These are phyloP conservation scores for Bipolaris sorokiniana DNA, from an alignment of 2,329 filamentous ascomycete species.

Conservation along the genomic window DNA sequence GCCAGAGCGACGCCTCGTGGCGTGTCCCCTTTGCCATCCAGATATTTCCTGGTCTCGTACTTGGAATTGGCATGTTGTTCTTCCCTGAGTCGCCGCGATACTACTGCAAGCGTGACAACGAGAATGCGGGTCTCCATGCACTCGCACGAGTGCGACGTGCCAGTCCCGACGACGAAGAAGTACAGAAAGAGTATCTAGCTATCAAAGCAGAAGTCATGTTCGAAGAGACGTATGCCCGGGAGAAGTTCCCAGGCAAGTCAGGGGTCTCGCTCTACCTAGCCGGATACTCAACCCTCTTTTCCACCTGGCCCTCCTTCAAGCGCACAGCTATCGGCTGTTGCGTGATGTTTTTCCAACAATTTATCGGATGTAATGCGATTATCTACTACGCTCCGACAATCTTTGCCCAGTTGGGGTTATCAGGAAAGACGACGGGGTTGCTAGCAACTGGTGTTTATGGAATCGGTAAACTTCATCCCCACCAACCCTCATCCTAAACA, in stretches of 20 bases:
- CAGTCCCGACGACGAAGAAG: slow-evolving; percentile 58
- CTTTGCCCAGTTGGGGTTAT: slow-evolving; percentile 71
- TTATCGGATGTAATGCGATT: slow-evolving; percentile 85
- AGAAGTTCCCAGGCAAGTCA: slow-evolving; percentile 38
- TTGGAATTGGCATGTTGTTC: slow-evolving; percentile 64
- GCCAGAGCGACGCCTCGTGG: slow-evolving; percentile 46
- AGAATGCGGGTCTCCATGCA: slow-evolving; percentile 55
- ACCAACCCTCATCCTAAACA: not conserved
- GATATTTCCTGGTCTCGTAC: slow-evolving; percentile 78
- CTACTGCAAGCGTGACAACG: slow-evolving; percentile 41
- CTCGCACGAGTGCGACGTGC: slow-evolving; percentile 55
- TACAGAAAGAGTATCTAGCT: slow-evolving; percentile 68
- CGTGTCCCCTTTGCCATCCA: slow-evolving; percentile 81
- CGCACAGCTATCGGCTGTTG: slow-evolving; percentile 42
- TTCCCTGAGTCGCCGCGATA: slow-evolving; percentile 36
- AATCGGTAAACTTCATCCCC: slow-evolving; percentile 24
- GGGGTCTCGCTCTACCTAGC: slow-evolving; percentile 61
- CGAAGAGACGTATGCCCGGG: slow-evolving; percentile 55
- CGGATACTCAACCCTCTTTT: slow-evolving; percentile 59
- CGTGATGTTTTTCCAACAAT: slow-evolving; percentile 55
- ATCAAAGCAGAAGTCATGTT: slow-evolving; percentile 58
- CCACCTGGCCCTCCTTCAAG: slow-evolving; percentile 53
- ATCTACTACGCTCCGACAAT: slow-evolving; percentile 73
- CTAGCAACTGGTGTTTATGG: slow-evolving; percentile 72
- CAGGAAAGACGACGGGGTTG: slow-evolving; percentile 71